These are phyloP conservation scores for Pythium dissimile DNA, from an alignment of 352 stramenopile species.

Conservation along the genomic window DNA sequence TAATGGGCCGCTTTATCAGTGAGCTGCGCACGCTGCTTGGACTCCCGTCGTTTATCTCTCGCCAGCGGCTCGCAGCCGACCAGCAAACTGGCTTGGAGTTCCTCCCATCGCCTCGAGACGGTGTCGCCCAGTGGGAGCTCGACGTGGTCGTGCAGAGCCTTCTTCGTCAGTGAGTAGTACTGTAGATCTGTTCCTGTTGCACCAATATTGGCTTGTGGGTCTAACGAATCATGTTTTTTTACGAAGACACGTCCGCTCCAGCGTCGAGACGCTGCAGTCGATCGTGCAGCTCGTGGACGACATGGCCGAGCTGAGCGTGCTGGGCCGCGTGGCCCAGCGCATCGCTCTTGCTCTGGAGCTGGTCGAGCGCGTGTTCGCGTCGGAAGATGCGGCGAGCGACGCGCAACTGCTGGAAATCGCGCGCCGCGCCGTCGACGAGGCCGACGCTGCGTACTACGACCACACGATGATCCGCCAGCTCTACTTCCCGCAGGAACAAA, in stretches of 20 bases:
- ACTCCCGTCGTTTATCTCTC: slow-evolving; percentile 46
- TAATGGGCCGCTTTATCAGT: slow-evolving; percentile 70
- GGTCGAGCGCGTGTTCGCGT: slow-evolving; percentile 44
- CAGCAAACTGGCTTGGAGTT: slow-evolving; percentile 23
- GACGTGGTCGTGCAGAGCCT: slow-evolving; percentile 46
- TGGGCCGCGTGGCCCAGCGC: slow-evolving; percentile 54
- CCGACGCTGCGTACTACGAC: slow-evolving; percentile 34
- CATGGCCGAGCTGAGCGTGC: slow-evolving; percentile 71
- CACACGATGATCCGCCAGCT: slow-evolving; percentile 34
- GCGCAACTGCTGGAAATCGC: slow-evolving; percentile 10
- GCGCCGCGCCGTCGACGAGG: slow-evolving; percentile 16
- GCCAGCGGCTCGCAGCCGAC: slow-evolving; percentile 1
- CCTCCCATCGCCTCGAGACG: slow-evolving; percentile 42
- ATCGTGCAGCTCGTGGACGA: slow-evolving; percentile 64
- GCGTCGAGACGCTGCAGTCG: slow-evolving; percentile 66
- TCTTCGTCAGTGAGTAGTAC: slow-evolving; percentile 37
- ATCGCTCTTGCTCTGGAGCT: slow-evolving; percentile 45
- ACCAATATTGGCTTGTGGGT: too few relatives aligned
- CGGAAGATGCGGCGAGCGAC: not conserved
- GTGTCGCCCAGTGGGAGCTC: slow-evolving; percentile 73
- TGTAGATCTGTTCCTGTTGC: too few relatives aligned
- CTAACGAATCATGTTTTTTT: not conserved
- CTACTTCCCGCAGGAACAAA: slow-evolving; percentile 34
- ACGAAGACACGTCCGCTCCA: slow-evolving; percentile 47
- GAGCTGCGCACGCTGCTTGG: slow-evolving; percentile 63